Conservation (phyloP, 2,329 filamentous ascomycete species). For the Lasiodiplodia gonubiensis region DNA sequence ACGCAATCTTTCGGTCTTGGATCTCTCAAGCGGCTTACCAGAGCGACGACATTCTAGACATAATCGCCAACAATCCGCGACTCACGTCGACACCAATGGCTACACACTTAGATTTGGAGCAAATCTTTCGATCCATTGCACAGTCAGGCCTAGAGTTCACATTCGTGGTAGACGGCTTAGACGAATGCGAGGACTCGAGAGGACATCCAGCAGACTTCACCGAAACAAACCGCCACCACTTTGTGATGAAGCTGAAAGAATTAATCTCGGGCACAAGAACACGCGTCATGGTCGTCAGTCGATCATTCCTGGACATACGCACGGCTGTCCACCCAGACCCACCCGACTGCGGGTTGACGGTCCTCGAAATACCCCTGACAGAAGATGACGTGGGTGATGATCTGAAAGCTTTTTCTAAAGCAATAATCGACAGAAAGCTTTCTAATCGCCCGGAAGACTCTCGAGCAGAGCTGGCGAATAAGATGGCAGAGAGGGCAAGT, state of each 20-base stretch:
- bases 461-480: background rate
- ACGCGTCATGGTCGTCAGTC: background rate
- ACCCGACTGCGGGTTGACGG: fast-evolving
- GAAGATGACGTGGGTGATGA: background rate
- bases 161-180: background rate
- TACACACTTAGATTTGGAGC: background rate
- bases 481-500: background rate
- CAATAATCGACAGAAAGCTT: background rate
- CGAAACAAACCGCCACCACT: background rate
- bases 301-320: background rate
- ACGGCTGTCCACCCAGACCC: background rate
- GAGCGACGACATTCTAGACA: background rate
- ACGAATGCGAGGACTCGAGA: background rate
- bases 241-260: background rate
- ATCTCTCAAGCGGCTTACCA: background rate
- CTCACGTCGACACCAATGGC: background rate
- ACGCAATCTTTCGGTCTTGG: background rate
- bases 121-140: background rate
- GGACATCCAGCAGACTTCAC: background rate
- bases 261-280: background rate
- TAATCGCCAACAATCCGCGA: background rate
- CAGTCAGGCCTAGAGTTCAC: background rate
- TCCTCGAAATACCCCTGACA: background rate
- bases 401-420: background rate
- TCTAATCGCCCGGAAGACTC: background rate